A percentile compares a stretch with the other conserved stretches of the same genome.
phyloP scores from a whole-genome alignment of 352 stramenopile species.

The Globisporangium perplexum region DNA sequence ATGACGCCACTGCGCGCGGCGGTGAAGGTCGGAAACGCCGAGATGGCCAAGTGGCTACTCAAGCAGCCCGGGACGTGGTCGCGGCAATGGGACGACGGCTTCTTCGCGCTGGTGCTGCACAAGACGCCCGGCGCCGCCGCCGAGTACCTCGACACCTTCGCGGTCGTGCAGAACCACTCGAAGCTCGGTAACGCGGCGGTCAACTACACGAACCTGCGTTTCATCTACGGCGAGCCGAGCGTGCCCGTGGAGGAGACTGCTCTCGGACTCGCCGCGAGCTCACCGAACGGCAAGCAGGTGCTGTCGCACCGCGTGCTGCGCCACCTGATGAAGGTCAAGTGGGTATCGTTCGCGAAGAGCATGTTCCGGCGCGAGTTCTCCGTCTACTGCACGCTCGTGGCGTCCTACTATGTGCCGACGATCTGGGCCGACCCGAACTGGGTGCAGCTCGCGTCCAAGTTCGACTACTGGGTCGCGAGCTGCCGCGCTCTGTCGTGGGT shows the following conservation, averaged over 20 bases:
- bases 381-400: slow-evolving; percentile 39
- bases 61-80: slow-evolving; percentile 30
- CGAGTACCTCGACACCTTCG: slow-evolving; percentile 52
- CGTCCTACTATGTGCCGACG: slow-evolving; percentile 49
- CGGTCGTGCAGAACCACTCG: slow-evolving; percentile 35
- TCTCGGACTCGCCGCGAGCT: slow-evolving; percentile 31
- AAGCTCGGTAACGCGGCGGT: slow-evolving; percentile 39
- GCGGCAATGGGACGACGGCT: slow-evolving; percentile 29
- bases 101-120: slow-evolving; percentile 47
- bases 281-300: slow-evolving; percentile 27
- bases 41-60: slow-evolving; percentile 47
- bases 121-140: slow-evolving; percentile 34
- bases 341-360: slow-evolving; percentile 39
- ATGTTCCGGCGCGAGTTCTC: slow-evolving; percentile 51
- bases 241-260: slow-evolving; percentile 41
- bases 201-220: slow-evolving; percentile 36
- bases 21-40: slow-evolving; percentile 49
- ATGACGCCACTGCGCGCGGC: slow-evolving; percentile 44
- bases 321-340: slow-evolving; percentile 49
- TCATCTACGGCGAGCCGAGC: slow-evolving; percentile 47
- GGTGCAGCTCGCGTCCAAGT: slow-evolving; percentile 25
- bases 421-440: slow-evolving; percentile 52
- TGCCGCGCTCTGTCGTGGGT: slow-evolving; percentile 41
- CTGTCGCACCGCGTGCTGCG: slow-evolving; percentile 53
- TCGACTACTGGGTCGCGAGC: slow-evolving; percentile 39